Evolutionary conservation across 176 grass and related monocot species (phyloP), one percentile per base, ranked within the genome.

Genomic region (Cymbopogon citratus): DNA sequence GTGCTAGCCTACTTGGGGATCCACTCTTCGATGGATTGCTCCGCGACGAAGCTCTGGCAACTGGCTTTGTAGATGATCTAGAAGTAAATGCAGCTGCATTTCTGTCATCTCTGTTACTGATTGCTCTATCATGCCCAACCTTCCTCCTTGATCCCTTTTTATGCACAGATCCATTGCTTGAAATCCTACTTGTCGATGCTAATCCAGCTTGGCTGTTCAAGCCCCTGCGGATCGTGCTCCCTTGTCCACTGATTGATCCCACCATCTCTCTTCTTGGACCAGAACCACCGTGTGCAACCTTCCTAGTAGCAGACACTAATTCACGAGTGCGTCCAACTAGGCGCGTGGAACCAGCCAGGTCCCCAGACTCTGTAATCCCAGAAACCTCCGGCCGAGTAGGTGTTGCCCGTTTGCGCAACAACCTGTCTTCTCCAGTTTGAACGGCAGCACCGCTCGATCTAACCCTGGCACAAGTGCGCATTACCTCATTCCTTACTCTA

Each of bases 331-430:
- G 64, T 25, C 74, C 59, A 21, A 10, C 24, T 5, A 19, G 63
- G 5, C 40, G 49, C 6, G 9, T 60, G 0, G 66, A 86, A 18
- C n/a, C 71, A 61, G 69, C 78, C 35, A 78, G 33, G 66, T 23
- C 26, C 9, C 59, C 26, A 16, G 87, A 57, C 8, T 14, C 71
- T 23, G 12, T 26, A 12, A 18, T 25, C 59, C 29, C 74, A 7
- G 29, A 71, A 74, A 78, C 57, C 75, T 83, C 84, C 4, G 39
- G 61, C 12, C 61, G 75, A 69, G 74, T 26, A 31, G 67, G 28
- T 16, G 80, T 48, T 62, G 75, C 76, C 15, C 90, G 73, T 67
- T 91, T 96, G 29, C 85, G 88, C 80, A 84, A 69, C 77, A 56
- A 31, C 61, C 80, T 93, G 62, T 79, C 68, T 29, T 75, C 61